Conservation (phyloP, 805 yeast species). For the Cyberlindnera amylophila region DNA sequence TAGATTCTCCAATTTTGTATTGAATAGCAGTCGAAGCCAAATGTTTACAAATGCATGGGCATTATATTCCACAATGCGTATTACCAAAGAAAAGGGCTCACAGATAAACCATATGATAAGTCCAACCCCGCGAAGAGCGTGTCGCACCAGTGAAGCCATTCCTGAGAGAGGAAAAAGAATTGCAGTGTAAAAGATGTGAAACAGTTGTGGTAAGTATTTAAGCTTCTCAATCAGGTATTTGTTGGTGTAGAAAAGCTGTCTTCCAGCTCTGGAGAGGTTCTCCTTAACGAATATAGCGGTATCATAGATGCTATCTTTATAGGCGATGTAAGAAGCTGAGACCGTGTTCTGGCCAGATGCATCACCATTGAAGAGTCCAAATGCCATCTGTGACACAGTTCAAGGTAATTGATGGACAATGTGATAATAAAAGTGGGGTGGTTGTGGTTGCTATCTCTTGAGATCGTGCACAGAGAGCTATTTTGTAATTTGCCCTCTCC, state of each 20-base stretch:
- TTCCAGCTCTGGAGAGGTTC: not conserved
- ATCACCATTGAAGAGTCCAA: not conserved
- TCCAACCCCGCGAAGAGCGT: slow-evolving; percentile 1
- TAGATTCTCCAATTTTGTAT: slow-evolving; percentile 16
- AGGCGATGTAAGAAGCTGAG: slow-evolving; percentile 1
- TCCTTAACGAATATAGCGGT: slow-evolving; percentile 1
- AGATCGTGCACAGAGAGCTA: no score
- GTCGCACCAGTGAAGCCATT: not conserved
- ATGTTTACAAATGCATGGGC: slow-evolving; percentile 17
- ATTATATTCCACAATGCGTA: slow-evolving; percentile 22
- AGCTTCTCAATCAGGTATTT: not conserved
- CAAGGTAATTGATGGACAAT: not conserved
- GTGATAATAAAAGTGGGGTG: not conserved
- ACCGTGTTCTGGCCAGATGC: not conserved
- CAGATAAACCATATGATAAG: slow-evolving; percentile 10
- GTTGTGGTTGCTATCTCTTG: no score
- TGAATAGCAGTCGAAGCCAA: slow-evolving; percentile 17
- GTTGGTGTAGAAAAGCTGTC: not conserved
- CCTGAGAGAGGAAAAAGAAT: not conserved
- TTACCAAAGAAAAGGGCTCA: slow-evolving; percentile 20
- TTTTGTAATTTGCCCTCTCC: no score
- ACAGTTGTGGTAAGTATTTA: slow-evolving; percentile 1
- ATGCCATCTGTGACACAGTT: not conserved
- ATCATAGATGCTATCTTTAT: not conserved
- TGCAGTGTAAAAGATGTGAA: not conserved